Conservation (phyloP, 2,329 filamentous ascomycete species). For the Monosporascus sp. region DNA sequence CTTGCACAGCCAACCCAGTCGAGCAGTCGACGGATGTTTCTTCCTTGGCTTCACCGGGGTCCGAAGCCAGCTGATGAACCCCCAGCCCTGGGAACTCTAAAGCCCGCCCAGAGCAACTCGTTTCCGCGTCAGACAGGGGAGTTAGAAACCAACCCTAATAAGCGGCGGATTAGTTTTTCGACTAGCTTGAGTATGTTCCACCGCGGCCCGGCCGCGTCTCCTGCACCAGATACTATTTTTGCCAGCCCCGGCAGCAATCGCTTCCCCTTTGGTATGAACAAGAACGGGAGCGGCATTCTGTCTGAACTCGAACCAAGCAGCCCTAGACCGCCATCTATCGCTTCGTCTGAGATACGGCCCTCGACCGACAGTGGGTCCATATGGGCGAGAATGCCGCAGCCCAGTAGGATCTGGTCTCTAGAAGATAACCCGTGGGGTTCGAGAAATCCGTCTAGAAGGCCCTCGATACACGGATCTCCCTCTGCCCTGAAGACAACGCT, state of each 20-base stretch:
- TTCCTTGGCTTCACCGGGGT: constrained; percentile 56
- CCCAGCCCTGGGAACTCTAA: constrained; percentile 62
- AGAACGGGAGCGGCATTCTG: constrained; percentile 37
- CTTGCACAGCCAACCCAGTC: constrained; percentile 26
- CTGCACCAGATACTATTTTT: constrained; percentile 31
- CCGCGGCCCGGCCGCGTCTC: constrained; percentile 44
- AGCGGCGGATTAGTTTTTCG: constrained; percentile 53
- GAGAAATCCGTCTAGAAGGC: constrained; percentile 70
- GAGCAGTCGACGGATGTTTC: constrained; percentile 44
- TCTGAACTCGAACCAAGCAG: constrained; percentile 52
- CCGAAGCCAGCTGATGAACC: constrained; percentile 56
- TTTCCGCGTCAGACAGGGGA: constrained; percentile 61
- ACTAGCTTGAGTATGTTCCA: constrained; percentile 53
- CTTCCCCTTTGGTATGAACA: constrained; percentile 32
- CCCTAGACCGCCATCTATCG: constrained; percentile 64
- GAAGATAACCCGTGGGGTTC: constrained; percentile 48
- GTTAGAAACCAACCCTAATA: constrained; percentile 44
- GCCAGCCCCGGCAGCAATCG: constrained; percentile 7
- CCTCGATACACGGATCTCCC: constrained; percentile 74
- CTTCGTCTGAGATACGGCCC: constrained; percentile 65
- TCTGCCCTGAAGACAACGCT: constrained; percentile 55
- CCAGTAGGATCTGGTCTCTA: constrained; percentile 60
- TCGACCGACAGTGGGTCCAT: constrained; percentile 75
- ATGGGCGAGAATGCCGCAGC: constrained; percentile 55
- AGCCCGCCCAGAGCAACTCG: constrained; percentile 69